Evolutionary conservation across 345 rosid species (phyloP).

Genomic region (Populus tremula): DNA sequence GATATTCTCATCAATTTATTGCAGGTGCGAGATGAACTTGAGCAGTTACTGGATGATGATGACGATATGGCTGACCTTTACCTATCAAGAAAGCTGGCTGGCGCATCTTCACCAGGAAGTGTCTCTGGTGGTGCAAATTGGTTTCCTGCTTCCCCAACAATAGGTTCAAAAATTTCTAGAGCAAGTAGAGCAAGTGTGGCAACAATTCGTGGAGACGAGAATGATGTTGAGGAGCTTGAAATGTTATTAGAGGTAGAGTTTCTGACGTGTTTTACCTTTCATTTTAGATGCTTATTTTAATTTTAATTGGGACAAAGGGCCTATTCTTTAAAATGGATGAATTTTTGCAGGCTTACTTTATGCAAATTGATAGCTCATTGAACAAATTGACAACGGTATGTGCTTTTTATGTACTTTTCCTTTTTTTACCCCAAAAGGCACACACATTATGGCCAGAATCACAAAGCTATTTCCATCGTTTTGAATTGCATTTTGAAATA

Average conservation of each 20-base stretch:
- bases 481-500: conserved; percentile 22
- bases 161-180: conserved; percentile 88
- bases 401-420: background rate
- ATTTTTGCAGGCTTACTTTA: conserved; percentile 77
- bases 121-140: conserved; percentile 71
- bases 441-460: background rate
- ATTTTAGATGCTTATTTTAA: background rate
- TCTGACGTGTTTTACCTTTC: conserved; percentile 4
- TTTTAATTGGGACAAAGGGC: background rate
- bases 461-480: background rate
- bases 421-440: background rate
- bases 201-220: conserved; percentile 82
- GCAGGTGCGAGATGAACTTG: conserved; percentile 96
- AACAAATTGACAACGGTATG: conserved; percentile 82
- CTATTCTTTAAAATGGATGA: conserved; percentile 1
- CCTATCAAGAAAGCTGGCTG: conserved; percentile 79
- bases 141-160: conserved; percentile 78
- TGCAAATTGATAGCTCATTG: conserved; percentile 89
- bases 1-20: conserved; percentile 14
- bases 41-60: conserved; percentile 90
- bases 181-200: conserved; percentile 86
- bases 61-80: conserved; percentile 98
- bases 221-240: conserved; percentile 98
- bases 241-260: conserved; percentile 79
- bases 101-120: conserved; percentile 65